Conservation (phyloP, 2,329 filamentous ascomycete species). For the Pyrenochaeta sp. region DNA sequence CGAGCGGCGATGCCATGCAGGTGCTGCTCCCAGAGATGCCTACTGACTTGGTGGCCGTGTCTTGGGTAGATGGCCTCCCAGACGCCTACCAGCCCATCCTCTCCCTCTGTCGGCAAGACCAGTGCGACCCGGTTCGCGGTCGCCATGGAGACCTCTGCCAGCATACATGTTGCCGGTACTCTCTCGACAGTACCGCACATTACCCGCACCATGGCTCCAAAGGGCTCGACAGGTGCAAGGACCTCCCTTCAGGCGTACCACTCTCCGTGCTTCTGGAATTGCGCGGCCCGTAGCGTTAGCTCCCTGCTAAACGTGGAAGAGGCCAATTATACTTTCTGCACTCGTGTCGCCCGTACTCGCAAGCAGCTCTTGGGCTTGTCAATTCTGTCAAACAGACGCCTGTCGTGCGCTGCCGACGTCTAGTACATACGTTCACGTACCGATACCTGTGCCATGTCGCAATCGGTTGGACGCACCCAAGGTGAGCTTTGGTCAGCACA, state of each 20-base stretch:
- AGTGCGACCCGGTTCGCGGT: background rate
- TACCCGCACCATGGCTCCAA: slow-evolving; percentile 4
- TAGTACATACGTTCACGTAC: background rate
- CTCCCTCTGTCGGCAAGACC: background rate
- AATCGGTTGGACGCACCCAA: slow-evolving; percentile 5
- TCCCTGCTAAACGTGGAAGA: slow-evolving; percentile 17
- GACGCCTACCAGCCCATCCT: background rate
- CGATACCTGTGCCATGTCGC: background rate
- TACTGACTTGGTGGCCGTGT: background rate
- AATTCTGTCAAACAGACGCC: background rate
- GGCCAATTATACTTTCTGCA: slow-evolving; percentile 3
- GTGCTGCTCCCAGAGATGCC: slow-evolving; percentile 1
- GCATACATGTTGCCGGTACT: too few relatives aligned
- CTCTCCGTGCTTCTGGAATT: slow-evolving; percentile 8
- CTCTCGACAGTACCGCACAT: too few relatives aligned
- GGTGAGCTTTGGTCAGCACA: slow-evolving; percentile 13
- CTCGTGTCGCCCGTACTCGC: background rate
- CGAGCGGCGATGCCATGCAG: background rate
- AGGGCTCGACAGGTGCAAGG: too few relatives aligned
- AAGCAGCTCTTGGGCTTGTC: background rate
- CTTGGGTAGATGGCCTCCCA: background rate
- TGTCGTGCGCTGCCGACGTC: background rate
- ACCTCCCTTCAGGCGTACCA: slow-evolving; percentile 6
- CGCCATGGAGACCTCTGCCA: background rate
- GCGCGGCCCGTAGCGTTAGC: slow-evolving; percentile 25